These are phyloP conservation scores for Harrya chromipes DNA, from an alignment of 768 basidiomycete species.

Conservation along the genomic window DNA sequence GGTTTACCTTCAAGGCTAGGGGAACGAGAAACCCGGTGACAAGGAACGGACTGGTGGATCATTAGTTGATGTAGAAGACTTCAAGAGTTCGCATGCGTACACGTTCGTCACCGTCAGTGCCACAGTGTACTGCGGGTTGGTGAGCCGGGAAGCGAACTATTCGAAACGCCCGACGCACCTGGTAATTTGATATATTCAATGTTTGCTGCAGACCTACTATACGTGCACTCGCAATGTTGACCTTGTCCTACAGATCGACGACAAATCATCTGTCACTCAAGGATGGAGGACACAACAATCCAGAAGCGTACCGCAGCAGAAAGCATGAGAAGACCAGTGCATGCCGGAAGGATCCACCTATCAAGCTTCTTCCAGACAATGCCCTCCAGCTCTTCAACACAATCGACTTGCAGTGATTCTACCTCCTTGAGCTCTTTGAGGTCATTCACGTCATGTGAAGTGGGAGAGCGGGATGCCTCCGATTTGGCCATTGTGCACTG, in stretches of 20 bases:
- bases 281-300: background rate
- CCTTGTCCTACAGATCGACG: too few relatives aligned
- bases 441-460: background rate
- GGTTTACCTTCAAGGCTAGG: constrained; percentile 46
- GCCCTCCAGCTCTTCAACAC: constrained; percentile 28
- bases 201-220: constrained; percentile 55
- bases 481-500: too few relatives aligned
- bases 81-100: constrained; percentile 1
- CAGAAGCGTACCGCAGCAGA: constrained; percentile 43
- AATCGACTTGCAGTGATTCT: constrained; percentile 4
- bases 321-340: constrained; percentile 47
- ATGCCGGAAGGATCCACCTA: constrained; percentile 43
- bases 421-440: background rate
- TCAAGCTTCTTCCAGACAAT: constrained; percentile 48
- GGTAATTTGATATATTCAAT: constrained; percentile 28
- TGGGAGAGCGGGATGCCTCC: background rate
- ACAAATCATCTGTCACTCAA: background rate
- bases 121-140: constrained; percentile 28
- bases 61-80: background rate
- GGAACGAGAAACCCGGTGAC: constrained; percentile 58
- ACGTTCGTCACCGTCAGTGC: constrained; percentile 24
- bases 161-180: constrained; percentile 1
- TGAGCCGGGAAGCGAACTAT: background rate
- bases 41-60: constrained; percentile 42
- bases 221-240: constrained; percentile 53